Base-by-base conservation (phyloP, 202 grass and related monocot species). In the Panicum hallii region DNA sequence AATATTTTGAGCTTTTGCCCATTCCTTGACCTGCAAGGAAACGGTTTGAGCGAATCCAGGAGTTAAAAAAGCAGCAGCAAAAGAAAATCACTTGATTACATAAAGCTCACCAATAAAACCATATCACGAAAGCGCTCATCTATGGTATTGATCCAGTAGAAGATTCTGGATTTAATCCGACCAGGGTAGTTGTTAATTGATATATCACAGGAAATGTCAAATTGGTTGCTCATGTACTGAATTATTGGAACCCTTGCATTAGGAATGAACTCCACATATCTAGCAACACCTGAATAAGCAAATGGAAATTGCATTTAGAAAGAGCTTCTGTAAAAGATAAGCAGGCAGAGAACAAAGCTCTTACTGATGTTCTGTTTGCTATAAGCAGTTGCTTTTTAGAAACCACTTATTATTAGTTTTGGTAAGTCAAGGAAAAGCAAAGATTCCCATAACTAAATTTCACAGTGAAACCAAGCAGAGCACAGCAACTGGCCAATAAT, bases 1-100 rank as follows among this genome's bases (percentile, higher is more conserved):
- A 50, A 98, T 98, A 63, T 92, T 86, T 90, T 92, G 93, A 82
- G 89, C 74, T 91, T 98, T 98, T 16, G 95, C 95, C 95, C 94
- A 97, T 87, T 97, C 94, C 79, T 97, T 97, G 61, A 90, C 89
- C 94, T 97, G 88, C 66, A 90, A 64, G 41, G 41, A 77, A 63
- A 92, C 12, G 0, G 50, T 53, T 53, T 82, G 71, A 90, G 10
- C 58, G 6, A 67, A 14, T 20, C 8, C 38, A 72, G 56, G 49
- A 28, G n/a, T 78, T 78, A 66, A 52, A 11, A 85, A 81, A 36
- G 30, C 41, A 68, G 44, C 17, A 82, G 7, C 6, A 72, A 67
- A 70, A 77, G 84, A 81, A 1, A n/a, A 17, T 66, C 77, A 60
- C 47, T 80, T 57, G 4, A 38, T 17, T 67, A 65, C 15, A 28